A percentile compares a stretch with the other conserved stretches of the same genome.
phyloP scores from a whole-genome alignment of 1,139 yeast genomes.

The Yamadazyma triangularis region DNA sequence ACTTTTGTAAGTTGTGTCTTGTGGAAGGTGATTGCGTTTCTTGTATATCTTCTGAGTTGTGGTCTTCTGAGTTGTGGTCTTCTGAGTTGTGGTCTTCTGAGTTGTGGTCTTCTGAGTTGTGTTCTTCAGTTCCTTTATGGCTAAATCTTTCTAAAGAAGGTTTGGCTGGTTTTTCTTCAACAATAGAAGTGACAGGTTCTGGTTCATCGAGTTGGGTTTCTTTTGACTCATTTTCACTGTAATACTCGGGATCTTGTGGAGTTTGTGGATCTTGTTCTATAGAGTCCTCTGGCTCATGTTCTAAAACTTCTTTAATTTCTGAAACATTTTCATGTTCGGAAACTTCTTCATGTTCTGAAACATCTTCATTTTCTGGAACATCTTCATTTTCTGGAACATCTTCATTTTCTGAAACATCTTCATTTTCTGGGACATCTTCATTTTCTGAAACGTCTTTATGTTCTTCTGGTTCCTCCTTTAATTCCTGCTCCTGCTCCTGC shows the following conservation, averaged over 20 bases:
- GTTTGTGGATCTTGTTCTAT: slow-evolving; percentile 1
- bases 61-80: no score
- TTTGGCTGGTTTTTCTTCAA: no score
- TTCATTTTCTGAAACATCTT: slow-evolving; percentile 2
- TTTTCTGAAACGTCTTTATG: slow-evolving; percentile 2
- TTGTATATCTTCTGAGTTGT: no score
- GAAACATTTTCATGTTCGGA: slow-evolving; percentile 1
- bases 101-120: no score
- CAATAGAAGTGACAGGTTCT: no score
- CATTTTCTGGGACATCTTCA: slow-evolving; percentile 3
- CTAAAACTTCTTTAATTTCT: background rate
- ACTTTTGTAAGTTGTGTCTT: no score
- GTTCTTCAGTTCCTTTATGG: no score
- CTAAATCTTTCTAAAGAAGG: no score
- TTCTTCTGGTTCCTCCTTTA: slow-evolving; percentile 2
- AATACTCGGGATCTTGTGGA: slow-evolving; percentile 1
- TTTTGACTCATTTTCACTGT: background rate
- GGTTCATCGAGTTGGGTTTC: slow-evolving; percentile 1
- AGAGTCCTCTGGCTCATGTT: slow-evolving; percentile 1
- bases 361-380: background rate
- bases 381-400: slow-evolving; percentile 2
- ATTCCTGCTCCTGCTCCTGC: slow-evolving; percentile 3
- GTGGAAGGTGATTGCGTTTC: no score
- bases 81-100: no score
- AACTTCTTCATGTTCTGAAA: slow-evolving; percentile 2